Evolutionary conservation across 768 basidiomycete genomes (phyloP).

Genomic region (Hygrocybe punicea): DNA sequence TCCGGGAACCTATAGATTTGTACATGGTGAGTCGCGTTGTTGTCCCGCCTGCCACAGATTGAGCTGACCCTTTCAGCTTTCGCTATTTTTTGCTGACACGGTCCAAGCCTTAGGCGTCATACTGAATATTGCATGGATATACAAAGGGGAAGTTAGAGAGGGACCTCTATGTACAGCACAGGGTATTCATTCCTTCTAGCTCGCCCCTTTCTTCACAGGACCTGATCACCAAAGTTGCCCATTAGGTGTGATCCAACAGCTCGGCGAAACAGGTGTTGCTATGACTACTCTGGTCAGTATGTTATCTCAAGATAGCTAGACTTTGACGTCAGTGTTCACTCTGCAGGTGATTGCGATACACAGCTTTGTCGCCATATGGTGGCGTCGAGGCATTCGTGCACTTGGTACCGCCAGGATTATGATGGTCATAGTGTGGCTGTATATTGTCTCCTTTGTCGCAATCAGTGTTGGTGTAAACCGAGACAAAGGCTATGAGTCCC

Average conservation of each 20-base stretch:
- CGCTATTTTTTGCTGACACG: constrained; percentile 6
- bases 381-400: constrained; percentile 1
- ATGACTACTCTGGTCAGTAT: constrained; percentile 10
- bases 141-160: constrained; percentile 1
- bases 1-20: constrained; percentile 4
- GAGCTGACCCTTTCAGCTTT: background rate
- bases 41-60: background rate
- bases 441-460: background rate
- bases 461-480: background rate
- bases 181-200: background rate
- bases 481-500: background rate
- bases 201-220: background rate
- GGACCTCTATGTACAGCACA: constrained; percentile 6
- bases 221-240: background rate
- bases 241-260: constrained; percentile 3
- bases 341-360: constrained; percentile 7
- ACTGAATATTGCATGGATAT: constrained; percentile 8
- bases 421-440: constrained; percentile 33
- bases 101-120: constrained; percentile 1
- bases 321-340: background rate
- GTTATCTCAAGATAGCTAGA: background rate
- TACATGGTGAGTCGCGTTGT: background rate
- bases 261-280: constrained; percentile 7
- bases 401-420: constrained; percentile 13
- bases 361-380: constrained; percentile 9